Evolutionary conservation across 805 yeast species (phyloP).

Genomic region (Starmerella davenportii): DNA sequence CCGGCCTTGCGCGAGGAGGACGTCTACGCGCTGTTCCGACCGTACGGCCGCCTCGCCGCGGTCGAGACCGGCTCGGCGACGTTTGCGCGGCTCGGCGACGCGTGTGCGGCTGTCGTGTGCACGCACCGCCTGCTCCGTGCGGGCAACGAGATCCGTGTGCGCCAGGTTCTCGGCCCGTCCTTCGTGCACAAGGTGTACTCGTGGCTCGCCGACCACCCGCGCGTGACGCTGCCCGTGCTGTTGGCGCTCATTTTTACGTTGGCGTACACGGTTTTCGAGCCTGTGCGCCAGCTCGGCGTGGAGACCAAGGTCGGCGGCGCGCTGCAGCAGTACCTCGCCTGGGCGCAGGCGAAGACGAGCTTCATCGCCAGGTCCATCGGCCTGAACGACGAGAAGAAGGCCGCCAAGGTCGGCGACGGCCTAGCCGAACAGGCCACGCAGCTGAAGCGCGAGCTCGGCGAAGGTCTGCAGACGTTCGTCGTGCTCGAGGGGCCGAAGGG

Average conservation of each 20-base stretch:
- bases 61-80: constrained; percentile 24
- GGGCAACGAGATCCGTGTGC: constrained; percentile 25
- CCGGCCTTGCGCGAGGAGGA: constrained; percentile 56
- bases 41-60: constrained; percentile 65
- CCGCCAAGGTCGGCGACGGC: constrained; percentile 1
- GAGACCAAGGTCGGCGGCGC: constrained; percentile 39
- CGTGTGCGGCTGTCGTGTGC: constrained; percentile 80
- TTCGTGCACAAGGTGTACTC: constrained; percentile 27
- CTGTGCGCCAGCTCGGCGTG: constrained; percentile 68
- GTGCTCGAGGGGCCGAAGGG: constrained; percentile 87
- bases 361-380: not conserved
- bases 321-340: not conserved
- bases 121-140: constrained; percentile 28
- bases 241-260: constrained; percentile 62
- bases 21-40: constrained; percentile 58
- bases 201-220: constrained; percentile 54
- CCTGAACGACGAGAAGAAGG: not conserved
- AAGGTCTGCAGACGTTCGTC: constrained; percentile 78
- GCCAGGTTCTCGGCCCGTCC: constrained; percentile 10
- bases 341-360: not conserved
- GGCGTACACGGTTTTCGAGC: constrained; percentile 81
- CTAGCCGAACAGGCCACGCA: constrained; percentile 31
- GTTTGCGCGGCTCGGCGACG: constrained; percentile 43
- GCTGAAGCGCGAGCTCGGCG: constrained; percentile 68
- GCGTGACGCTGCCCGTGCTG: constrained; percentile 63